Evolutionary conservation across 169 alveolate genomes (phyloP), one percentile per base, ranked within the genome.

Genomic region (Cryptosporidium muris): DNA sequence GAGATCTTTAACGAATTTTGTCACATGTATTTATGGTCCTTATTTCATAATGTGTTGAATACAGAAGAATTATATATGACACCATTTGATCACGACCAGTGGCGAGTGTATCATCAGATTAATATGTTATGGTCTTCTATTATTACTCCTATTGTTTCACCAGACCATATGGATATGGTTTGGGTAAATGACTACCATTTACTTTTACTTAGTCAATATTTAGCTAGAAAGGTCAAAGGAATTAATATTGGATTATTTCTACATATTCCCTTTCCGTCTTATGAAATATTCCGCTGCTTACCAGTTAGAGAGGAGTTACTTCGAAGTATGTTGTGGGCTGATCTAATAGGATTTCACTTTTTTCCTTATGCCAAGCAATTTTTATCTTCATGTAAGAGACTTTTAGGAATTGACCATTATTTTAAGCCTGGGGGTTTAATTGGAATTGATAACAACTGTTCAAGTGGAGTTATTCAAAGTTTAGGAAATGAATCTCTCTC

Each of bases 201-300:
- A 54, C 80, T 95, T 67, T 82, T 95, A 90, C 94, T 93, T 7
- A 96, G 98, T 6, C 91, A 90, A 40, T 93, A 88, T 66, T 63
- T 92, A 56, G 90, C 94, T 37, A 89, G 95, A 64, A 90, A 88
- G 63, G 90, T 88, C 52, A 64, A 60, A 16, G 93, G 93, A 38
- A 91, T 95, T 0, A 92, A 93, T 63, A 92, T 96, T 40, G 98
- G 98, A 14, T 62, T 95, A 60, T 96, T 94, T 88, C 89, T 96
- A 81, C 99, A 97, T 90, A 92, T 95, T 16, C 97, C 98, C 43
- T 96, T 97, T 82, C 99, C 99, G 12, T 91, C 97, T 2, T 81
- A 88, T 66, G 98, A 94, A 65, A 81, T 96, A 25, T 96, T 91
- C 68, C 82, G 95, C 60, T 92, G 94, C 52, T 90, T 95, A 52